Percentiles rank a stretch among this genome's conserved stretches.
These are phyloP conservation scores for Pythium sp. DNA, from an alignment of 352 stramenopile species.

Conservation along the genomic window DNA sequence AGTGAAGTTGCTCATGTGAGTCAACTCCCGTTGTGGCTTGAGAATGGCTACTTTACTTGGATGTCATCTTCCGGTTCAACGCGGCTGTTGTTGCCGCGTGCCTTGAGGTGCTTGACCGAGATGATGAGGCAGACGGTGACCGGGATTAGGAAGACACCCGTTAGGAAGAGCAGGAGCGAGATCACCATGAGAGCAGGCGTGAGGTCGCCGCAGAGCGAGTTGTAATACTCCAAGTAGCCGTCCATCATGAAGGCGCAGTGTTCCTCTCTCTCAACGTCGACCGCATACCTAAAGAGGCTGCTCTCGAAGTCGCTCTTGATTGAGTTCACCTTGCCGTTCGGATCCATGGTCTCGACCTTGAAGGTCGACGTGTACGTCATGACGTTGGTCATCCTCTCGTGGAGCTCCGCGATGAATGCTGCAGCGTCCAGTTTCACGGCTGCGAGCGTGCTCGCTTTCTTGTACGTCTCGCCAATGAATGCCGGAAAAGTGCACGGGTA, in stretches of 20 bases:
- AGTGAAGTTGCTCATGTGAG: no score
- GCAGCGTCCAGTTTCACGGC: conserved; percentile 22
- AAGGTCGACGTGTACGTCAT: conserved; percentile 27
- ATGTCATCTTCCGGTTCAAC: conserved; percentile 62
- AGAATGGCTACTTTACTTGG: conserved; percentile 31
- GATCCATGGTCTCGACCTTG: conserved; percentile 34
- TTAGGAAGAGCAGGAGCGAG: conserved; percentile 67
- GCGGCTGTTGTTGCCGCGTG: conserved; percentile 36
- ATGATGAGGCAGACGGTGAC: conserved; percentile 74
- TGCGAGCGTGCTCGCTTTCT: conserved; percentile 13
- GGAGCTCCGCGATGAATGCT: conserved; percentile 30
- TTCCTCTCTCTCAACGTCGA: conserved; percentile 53
- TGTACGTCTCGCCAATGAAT: conserved; percentile 18
- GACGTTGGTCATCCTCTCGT: conserved; percentile 28
- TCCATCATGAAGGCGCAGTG: conserved; percentile 55
- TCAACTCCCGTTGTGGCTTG: background rate
- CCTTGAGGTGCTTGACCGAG: conserved; percentile 52
- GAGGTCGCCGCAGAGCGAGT: conserved; percentile 50
- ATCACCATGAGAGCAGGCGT: conserved; percentile 72
- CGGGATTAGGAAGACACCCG: conserved; percentile 57
- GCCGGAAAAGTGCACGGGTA: conserved; percentile 17
- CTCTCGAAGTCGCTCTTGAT: conserved; percentile 42
- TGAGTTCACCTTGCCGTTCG: conserved; percentile 35
- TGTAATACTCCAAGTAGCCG: conserved; percentile 44
- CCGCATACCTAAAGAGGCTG: conserved; percentile 51